These are phyloP conservation scores for Pseudocercospora fuligena DNA, from an alignment of 2,329 filamentous ascomycete species.

Conservation along the genomic window DNA sequence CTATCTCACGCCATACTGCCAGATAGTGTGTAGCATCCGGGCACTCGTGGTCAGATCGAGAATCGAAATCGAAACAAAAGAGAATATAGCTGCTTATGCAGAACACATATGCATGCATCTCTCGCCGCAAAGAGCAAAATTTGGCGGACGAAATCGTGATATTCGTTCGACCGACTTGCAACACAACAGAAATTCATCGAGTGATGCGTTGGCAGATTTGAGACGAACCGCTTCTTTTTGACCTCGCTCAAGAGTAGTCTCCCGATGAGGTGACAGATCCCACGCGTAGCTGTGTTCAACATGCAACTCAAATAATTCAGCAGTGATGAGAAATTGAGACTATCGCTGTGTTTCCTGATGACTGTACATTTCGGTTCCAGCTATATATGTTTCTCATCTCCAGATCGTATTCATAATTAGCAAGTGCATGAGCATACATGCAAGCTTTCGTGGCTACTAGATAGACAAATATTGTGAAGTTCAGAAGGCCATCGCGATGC, in stretches of 20 bases:
- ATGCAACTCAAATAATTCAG: not conserved
- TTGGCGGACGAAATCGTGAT: not conserved
- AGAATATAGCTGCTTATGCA: conserved; percentile 4
- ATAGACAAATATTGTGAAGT: not conserved
- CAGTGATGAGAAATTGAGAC: not conserved
- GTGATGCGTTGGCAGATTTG: not conserved
- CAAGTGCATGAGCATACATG: not conserved
- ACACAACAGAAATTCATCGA: not conserved
- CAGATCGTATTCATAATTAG: not conserved
- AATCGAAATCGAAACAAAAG: not conserved
- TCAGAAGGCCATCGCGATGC: not conserved
- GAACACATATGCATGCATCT: conserved; percentile 7
- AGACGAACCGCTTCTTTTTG: not conserved
- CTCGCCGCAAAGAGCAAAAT: conserved; percentile 3
- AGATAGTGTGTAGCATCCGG: not conserved
- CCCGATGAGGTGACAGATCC: not conserved
- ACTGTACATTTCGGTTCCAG: not conserved
- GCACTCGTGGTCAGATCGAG: not conserved
- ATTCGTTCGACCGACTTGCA: not conserved
- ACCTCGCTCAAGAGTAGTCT: not conserved
- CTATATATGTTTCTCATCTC: not conserved
- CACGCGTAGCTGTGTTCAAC: not conserved
- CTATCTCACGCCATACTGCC: conserved; percentile 2
- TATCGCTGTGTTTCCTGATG: not conserved
- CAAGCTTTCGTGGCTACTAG: not conserved